Evolutionary conservation across 1,284 basidiomycete genomes (phyloP), one percentile per base, ranked within the genome.

Genomic region (Porogramme epimiltina): DNA sequence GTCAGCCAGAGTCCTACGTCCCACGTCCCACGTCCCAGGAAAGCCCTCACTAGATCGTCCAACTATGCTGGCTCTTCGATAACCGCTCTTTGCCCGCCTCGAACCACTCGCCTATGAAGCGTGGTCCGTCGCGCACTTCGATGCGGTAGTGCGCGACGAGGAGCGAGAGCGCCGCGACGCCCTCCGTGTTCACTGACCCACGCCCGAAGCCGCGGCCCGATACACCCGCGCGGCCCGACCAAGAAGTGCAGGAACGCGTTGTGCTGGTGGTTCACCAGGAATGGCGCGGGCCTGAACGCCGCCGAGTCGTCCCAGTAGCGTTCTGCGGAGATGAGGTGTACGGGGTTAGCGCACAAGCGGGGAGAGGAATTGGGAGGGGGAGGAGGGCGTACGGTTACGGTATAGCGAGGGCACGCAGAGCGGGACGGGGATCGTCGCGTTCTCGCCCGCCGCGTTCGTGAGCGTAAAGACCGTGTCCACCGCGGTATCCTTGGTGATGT

Each of bases 391-490:
- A n/a, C 8, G 13, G n/a, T n/a, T n/a, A n/a, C n/a, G n/a, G n/a
- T n/a, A n/a, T n/a, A n/a, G n/a, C n/a, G n/a, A n/a, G n/a, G n/a
- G 31, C 16, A 6, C n/a, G n/a, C 19, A 8, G 6, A 9, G 50
- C 73, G 71, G 0, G 80, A 81, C 36, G 9, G 73, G 70, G 4
- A 83, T 61, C 3, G 62, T 64, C 15, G 60, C 60, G 31, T 66
- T 71, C 56, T 78, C 71, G 20, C 77, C 78, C 4, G 66, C 59
- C 15, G 55, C 47, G 56, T 74, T 75, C 10, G 64, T 69, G 4
- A 72, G 63, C 2, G 63, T 61, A 34, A 82, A 57, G 2, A 69
- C 70, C 0, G 76, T 77, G 54, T 82, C 78, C 57, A 81, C 75
- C 0, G 70, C 70, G 41, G 72, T 73, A n/a, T 63, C 49, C 64